Evolutionary conservation across 2,329 filamentous ascomycete genomes (phyloP), one percentile per base, ranked within the genome.

Genomic region (Verticillium nonalfalfae): DNA sequence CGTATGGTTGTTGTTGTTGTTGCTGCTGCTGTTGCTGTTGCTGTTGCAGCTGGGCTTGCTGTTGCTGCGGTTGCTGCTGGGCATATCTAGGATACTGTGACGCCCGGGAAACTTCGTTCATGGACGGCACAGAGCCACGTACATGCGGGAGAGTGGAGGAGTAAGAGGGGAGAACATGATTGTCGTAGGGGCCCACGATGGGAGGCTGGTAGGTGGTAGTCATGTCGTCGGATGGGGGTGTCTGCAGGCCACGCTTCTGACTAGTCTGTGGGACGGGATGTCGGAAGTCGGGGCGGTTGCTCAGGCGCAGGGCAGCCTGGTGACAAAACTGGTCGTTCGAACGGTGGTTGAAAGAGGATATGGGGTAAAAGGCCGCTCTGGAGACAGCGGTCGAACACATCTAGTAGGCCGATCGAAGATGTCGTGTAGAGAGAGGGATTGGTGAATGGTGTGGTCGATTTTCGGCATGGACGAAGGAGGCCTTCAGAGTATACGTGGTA

Each of bases 191-290:
- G 62, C 78, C 74, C 67, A 80, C 74, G 60, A 77, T 72, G 13
- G 77, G 66, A 57, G 74, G 74, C 58, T 82, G 79, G 66, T 83
- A 84, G n/a, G 79, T 74, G 64, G 80, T 74, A 66, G 77, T 81
- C 83, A 85, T 80, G 63, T 78, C 75, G 74, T 84, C 81, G 66
- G 75, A 71, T 50, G 81, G 81, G 59, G 82, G 81, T 62, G 81
- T 83, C 68, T 73, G 75, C 67, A 83, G 76, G 63, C 81, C 80
- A 70, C 71, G 70, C 61, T 67, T 70, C 35, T 67, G 64, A 63
- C 65, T 45, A 68, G 67, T 67, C 68, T 67, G 66, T 64, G 64
- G 63, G 26, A 61, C 66, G 56, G 66, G 50, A 15, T 60, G 35
- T 45, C 60, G 45, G 40, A 65, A 40, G 26, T 58, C 58, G 21